Evolutionary conservation across 148 eudicot genomes (phyloP).

Genomic region (Rhododendron kiyosumense): DNA sequence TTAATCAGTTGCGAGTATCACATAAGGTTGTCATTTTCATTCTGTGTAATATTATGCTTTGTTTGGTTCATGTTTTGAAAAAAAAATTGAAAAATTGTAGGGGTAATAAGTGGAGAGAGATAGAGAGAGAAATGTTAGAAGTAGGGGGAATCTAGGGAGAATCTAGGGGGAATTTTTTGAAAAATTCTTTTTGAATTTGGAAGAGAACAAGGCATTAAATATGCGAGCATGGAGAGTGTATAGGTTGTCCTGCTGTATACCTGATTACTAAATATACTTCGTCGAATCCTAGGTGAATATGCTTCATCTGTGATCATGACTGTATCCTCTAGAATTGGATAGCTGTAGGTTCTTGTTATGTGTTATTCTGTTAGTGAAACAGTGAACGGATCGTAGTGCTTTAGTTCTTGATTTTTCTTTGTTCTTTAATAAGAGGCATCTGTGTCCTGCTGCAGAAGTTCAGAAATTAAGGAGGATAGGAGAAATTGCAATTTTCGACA

Average conservation of each 20-base stretch:
- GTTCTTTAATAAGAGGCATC: background rate
- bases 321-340: background rate
- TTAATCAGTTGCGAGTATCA: background rate
- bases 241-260: background rate
- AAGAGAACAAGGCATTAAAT: too few relatives aligned
- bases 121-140: too few relatives aligned
- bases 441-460: constrained; percentile 45
- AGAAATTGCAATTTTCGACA: constrained; percentile 25
- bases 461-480: constrained; percentile 64
- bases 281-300: background rate
- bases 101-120: too few relatives aligned
- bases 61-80: too few relatives aligned
- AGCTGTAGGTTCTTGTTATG: background rate
- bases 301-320: background rate
- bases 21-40: background rate
- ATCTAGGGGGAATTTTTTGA: too few relatives aligned
- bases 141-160: too few relatives aligned
- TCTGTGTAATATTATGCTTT: too few relatives aligned
- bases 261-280: background rate
- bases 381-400: background rate
- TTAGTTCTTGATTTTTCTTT: background rate
- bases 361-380: background rate
- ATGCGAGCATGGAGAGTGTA: background rate
- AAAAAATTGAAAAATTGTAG: too few relatives aligned
- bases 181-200: too few relatives aligned